Conservation (phyloP, 1,139 yeast genomes). For the Magnusiomyces suaveolens region DNA sequence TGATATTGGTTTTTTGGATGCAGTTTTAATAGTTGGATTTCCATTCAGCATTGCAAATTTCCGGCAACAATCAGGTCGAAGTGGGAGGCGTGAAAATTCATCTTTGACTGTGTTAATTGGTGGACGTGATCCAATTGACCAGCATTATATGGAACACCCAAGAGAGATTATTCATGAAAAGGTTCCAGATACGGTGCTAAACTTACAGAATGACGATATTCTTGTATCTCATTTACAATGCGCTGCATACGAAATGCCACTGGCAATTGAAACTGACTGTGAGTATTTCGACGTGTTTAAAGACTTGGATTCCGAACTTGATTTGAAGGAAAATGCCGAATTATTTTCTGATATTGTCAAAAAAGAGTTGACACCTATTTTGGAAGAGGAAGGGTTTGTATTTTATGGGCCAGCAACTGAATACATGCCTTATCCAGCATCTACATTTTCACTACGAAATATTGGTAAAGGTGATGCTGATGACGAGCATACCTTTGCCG, state of each 20-base stretch:
- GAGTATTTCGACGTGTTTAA: constrained; percentile 40
- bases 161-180: constrained; percentile 45
- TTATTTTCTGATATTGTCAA: constrained; percentile 13
- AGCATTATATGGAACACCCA: constrained; percentile 67
- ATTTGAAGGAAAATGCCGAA: neutral
- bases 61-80: constrained; percentile 94
- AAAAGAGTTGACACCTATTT: constrained; percentile 13
- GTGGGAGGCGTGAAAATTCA: constrained; percentile 71
- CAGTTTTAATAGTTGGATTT: constrained; percentile 85
- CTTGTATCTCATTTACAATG: constrained; percentile 83
- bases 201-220: constrained; percentile 44
- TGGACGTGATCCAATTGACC: constrained; percentile 78
- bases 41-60: constrained; percentile 78
- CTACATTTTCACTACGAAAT: constrained; percentile 40
- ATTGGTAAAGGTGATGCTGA: constrained; percentile 1
- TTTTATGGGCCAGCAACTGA: constrained; percentile 30
- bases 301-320: neutral
- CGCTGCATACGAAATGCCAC: constrained; percentile 80
- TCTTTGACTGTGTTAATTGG: constrained; percentile 79
- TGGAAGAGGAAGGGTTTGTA: constrained; percentile 17
- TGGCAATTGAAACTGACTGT: constrained; percentile 43
- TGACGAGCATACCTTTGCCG: constrained; percentile 72
- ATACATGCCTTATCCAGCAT: constrained; percentile 76
- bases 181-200: constrained; percentile 37
- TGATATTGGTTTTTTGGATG: constrained; percentile 86